Evolutionary conservation across 768 basidiomycete genomes (phyloP).

Genomic region (Sarcomyxa edulis): DNA sequence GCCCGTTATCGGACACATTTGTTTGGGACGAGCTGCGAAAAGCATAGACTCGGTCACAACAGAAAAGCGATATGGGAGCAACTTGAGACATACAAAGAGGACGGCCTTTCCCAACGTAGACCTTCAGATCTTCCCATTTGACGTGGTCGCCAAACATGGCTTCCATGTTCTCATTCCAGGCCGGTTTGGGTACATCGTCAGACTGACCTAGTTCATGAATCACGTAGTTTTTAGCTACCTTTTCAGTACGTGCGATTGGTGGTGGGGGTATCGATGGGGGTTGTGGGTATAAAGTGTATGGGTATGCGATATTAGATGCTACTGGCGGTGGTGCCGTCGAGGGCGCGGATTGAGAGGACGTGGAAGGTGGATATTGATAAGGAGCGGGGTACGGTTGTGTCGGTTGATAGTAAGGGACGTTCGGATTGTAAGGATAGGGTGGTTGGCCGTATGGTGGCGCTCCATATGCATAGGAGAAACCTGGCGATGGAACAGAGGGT

Average conservation of each 20-base stretch:
- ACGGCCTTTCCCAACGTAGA: slow-evolving; percentile 59
- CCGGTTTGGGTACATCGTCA: slow-evolving; percentile 41
- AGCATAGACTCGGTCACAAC: background rate
- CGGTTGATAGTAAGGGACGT: background rate
- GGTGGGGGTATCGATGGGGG: slow-evolving; percentile 7
- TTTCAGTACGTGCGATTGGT: slow-evolving; percentile 35
- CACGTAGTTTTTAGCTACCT: slow-evolving; percentile 63
- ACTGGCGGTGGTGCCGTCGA: background rate
- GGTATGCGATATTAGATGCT: background rate
- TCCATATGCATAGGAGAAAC: background rate
- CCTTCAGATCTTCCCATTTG: slow-evolving; percentile 70
- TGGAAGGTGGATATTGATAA: background rate
- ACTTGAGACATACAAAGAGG: slow-evolving; percentile 45
- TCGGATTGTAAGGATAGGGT: background rate
- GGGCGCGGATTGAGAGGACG: background rate
- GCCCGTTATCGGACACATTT: slow-evolving; percentile 76
- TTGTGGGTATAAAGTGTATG: too few species aligned
- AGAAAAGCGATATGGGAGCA: slow-evolving; percentile 2
- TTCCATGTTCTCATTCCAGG: slow-evolving; percentile 70
- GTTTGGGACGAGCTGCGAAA: slow-evolving; percentile 54
- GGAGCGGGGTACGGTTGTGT: background rate
- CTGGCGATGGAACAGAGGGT: background rate
- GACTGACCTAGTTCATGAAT: slow-evolving; percentile 57
- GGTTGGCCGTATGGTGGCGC: background rate
- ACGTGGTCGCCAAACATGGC: slow-evolving; percentile 85